These are phyloP conservation scores for Quaeritorhiza haematococci DNA, from an alignment of 371 early-diverging fungal species.

Conservation along the genomic window DNA sequence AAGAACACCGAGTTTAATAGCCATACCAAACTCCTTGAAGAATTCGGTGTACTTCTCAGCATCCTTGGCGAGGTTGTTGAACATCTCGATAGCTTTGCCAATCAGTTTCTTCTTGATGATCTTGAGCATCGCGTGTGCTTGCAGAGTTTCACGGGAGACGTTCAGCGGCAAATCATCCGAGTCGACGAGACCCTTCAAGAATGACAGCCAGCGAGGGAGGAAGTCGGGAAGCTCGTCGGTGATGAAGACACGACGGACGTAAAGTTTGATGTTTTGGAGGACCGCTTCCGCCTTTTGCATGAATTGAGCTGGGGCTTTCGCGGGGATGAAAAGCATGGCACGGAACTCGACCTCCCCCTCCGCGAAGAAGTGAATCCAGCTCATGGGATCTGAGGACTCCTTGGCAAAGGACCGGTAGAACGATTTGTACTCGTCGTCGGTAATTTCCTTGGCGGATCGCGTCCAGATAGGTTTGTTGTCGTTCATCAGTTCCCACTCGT, in stretches of 20 bases:
- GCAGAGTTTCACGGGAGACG: conserved; percentile 93
- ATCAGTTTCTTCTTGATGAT: conserved; percentile 78
- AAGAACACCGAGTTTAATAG: conserved; percentile 80
- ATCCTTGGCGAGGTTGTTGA: conserved; percentile 68
- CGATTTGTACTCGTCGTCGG: conserved; percentile 71
- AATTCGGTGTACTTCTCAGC: conserved; percentile 69
- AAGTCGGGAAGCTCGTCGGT: conserved; percentile 81
- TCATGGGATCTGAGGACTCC: conserved; percentile 60
- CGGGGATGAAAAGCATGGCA: conserved; percentile 80
- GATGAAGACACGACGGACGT: conserved; percentile 92
- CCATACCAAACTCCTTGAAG: conserved; percentile 64
- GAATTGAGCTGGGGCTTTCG: conserved; percentile 57
- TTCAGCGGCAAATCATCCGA: conserved; percentile 92
- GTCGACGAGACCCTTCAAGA: conserved; percentile 77
- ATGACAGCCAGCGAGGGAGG: conserved; percentile 55
- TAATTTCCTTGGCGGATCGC: conserved; percentile 69
- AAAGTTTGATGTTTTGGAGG: conserved; percentile 74
- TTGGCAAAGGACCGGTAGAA: conserved; percentile 82
- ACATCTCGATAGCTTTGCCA: conserved; percentile 84
- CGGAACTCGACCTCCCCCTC: conserved; percentile 89
- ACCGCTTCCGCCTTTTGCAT: conserved; percentile 59
- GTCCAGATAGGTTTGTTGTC: conserved; percentile 91
- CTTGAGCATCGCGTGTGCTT: conserved; percentile 74
- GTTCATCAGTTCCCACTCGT: conserved; percentile 69
- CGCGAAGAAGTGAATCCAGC: conserved; percentile 72